Evolutionary conservation across 2,329 filamentous ascomycete species (phyloP).

Genomic region (Cadophora sp.): DNA sequence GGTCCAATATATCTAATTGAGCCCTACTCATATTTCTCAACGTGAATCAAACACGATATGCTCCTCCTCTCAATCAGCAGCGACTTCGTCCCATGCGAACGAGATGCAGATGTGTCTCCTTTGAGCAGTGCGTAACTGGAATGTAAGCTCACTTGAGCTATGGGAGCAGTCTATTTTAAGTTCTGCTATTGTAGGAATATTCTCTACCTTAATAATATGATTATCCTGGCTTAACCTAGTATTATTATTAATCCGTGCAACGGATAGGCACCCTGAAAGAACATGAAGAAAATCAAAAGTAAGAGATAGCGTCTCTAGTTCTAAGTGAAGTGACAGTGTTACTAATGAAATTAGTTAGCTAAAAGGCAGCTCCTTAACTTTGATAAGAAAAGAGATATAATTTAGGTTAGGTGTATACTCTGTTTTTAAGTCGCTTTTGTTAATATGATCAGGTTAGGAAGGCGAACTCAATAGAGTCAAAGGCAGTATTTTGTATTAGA

Average conservation of each 20-base stretch:
- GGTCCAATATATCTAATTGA: too few species aligned
- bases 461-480: conserved; percentile 27
- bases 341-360: conserved; percentile 15
- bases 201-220: conserved; percentile 20
- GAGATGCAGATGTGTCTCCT: conserved; percentile 21
- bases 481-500: conserved; percentile 18
- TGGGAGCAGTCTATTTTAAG: conserved; percentile 21
- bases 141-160: conserved; percentile 21
- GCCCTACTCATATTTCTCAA: too few species aligned
- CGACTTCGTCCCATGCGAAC: conserved; percentile 26
- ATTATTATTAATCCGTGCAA: conserved; percentile 16
- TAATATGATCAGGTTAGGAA: conserved; percentile 4
- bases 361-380: conserved; percentile 25
- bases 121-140: conserved; percentile 17
- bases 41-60: too few species aligned
- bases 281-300: conserved; percentile 29
- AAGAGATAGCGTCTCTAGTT: conserved; percentile 23
- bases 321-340: conserved; percentile 25
- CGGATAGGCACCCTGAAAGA: conserved; percentile 21
- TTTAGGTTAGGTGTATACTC: conserved; percentile 4
- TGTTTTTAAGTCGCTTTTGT: conserved; percentile 14
- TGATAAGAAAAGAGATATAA: conserved; percentile 18
- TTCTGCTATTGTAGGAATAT: conserved; percentile 29
- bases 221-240: neutral
- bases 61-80: too few species aligned